phyloP scores from a whole-genome alignment of 371 early-diverging fungal species.

The Mortierella sp. region DNA sequence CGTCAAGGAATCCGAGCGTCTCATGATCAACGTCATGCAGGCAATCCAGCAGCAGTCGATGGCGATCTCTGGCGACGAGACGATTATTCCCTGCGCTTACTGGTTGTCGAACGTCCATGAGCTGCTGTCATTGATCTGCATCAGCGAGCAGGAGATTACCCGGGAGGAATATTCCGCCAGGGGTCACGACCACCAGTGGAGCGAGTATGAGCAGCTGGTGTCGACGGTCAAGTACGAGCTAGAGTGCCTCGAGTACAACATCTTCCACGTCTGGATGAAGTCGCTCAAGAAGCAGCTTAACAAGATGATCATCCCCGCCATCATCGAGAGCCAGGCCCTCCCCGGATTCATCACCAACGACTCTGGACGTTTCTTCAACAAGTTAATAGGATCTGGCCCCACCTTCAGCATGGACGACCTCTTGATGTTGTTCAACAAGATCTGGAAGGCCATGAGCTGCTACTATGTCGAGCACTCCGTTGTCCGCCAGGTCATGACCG shows the following conservation, averaged over 20 bases:
- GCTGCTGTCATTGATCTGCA: conserved; percentile 76
- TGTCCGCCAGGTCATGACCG: conserved; percentile 87
- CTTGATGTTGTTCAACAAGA: conserved; percentile 90
- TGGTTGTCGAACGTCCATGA: conserved; percentile 98
- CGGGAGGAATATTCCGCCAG: conserved; percentile 29
- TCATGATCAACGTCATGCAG: conserved; percentile 90
- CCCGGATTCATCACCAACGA: conserved; percentile 94
- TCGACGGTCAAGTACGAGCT: conserved; percentile 76
- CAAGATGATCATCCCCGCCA: conserved; percentile 95
- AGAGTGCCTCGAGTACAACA: conserved; percentile 77
- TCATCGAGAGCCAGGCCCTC: conserved; percentile 93
- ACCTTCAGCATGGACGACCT: conserved; percentile 94
- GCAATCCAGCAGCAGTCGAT: conserved; percentile 79
- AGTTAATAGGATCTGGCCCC: conserved; percentile 80
- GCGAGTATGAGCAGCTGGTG: conserved; percentile 70
- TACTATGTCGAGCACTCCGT: conserved; percentile 92
- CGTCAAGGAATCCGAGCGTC: conserved; percentile 82
- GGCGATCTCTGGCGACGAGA: conserved; percentile 67
- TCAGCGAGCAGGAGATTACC: conserved; percentile 53
- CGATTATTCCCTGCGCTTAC: conserved; percentile 74
- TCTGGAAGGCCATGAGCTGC: conserved; percentile 94
- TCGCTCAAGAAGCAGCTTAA: conserved; percentile 93
- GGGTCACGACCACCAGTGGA: conserved; percentile 38
- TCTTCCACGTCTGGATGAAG: conserved; percentile 90
- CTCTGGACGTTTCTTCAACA: conserved; percentile 87